A percentile compares a stretch with the other conserved stretches of the same genome.
Conservation (phyloP, 345 rosid genomes). For the Aegle marmelos region DNA sequence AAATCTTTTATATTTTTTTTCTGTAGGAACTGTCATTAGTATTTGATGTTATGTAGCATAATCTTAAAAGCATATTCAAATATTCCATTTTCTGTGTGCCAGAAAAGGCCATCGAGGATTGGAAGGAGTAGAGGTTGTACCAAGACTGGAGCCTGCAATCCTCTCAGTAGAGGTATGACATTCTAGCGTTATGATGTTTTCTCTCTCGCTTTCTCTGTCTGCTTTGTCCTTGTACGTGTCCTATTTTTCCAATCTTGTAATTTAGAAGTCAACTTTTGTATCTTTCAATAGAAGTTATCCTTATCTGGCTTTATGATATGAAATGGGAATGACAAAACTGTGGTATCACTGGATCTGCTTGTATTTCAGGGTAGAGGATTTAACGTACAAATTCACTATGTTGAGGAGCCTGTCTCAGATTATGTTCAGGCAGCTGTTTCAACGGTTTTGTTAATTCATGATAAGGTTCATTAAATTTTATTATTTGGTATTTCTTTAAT, state of each 20-base stretch:
- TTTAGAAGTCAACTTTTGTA: not conserved
- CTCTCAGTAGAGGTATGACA: conserved; percentile 81
- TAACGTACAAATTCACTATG: conserved; percentile 73
- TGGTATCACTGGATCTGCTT: conserved; percentile 8
- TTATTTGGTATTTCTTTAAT: not conserved
- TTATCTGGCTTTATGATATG: not conserved
- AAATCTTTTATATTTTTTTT: not conserved
- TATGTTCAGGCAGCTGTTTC: conserved; percentile 76
- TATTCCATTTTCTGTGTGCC: conserved; percentile 21
- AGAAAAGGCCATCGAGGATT: conserved; percentile 52
- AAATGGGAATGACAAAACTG: conserved; percentile 4
- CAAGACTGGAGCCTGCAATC: conserved; percentile 77
- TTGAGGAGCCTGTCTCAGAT: conserved; percentile 87
- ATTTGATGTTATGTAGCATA: not conserved
- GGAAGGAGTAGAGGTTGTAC: conserved; percentile 45
- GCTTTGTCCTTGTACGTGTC: not conserved
- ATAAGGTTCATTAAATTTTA: conserved; percentile 49
- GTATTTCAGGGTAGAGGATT: conserved; percentile 87
- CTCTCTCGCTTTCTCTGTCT: not conserved
- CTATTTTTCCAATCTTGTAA: not conserved
- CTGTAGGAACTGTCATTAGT: not conserved
- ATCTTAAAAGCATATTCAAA: not conserved
- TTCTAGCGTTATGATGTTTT: not conserved
- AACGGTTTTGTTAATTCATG: conserved; percentile 70
- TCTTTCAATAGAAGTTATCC: not conserved